phyloP scores from a whole-genome alignment of 2,329 filamentous ascomycete species.

The Epichloe scottii region DNA sequence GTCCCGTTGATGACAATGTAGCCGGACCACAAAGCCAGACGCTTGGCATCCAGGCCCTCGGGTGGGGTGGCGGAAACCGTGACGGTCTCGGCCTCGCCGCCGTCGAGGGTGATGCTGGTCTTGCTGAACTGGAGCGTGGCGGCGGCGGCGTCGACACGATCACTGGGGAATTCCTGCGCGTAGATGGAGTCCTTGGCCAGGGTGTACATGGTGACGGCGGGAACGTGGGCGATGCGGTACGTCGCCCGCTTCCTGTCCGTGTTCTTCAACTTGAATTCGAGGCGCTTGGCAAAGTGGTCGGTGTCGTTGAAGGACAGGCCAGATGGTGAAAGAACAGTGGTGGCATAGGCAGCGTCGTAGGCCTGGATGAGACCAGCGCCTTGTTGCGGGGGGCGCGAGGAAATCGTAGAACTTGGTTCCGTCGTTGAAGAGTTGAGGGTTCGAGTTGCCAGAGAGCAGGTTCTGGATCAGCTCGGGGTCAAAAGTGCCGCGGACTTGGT shows the following conservation, averaged over 20 bases:
- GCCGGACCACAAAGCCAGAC: constrained; percentile 9
- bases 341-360: constrained; percentile 43
- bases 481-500: constrained; percentile 36
- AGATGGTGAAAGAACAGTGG: constrained; percentile 39
- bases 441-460: constrained; percentile 35
- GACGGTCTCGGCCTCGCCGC: constrained; percentile 5
- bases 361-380: constrained; percentile 49
- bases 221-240: constrained; percentile 38
- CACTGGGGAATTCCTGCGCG: constrained; percentile 32
- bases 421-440: constrained; percentile 36
- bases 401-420: constrained; percentile 22
- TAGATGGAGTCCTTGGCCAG: constrained; percentile 20
- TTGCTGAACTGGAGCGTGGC: constrained; percentile 19
- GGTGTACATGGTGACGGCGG: constrained; percentile 42
- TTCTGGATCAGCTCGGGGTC: constrained; percentile 37
- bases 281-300: constrained; percentile 35
- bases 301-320: constrained; percentile 54
- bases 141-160: constrained; percentile 27
- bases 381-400: constrained; percentile 44
- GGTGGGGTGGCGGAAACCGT: constrained; percentile 5
- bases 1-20: constrained; percentile 19
- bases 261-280: constrained; percentile 45
- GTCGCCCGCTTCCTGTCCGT: constrained; percentile 32
- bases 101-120: constrained; percentile 3
- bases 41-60: constrained; percentile 2